These are phyloP conservation scores for Coemansia sp. DNA, from an alignment of 192 early-diverging fungal genomes.

Conservation along the genomic window DNA sequence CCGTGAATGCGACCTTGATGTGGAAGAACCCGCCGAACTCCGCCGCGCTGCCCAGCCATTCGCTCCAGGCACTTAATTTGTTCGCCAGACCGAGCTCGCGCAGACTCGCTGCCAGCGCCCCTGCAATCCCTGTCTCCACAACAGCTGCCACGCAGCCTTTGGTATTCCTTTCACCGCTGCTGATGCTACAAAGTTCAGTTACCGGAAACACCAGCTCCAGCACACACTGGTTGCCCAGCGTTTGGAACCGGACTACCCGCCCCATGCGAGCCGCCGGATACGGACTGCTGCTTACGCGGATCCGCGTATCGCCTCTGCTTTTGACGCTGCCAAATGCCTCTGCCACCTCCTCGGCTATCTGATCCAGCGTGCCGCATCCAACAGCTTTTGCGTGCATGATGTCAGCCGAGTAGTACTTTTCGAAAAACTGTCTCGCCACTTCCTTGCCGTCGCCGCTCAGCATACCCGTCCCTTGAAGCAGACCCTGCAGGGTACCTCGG, in stretches of 20 bases:
- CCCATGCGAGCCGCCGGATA: slow-evolving; percentile 68
- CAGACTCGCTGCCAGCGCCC: slow-evolving; percentile 77
- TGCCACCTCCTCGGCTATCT: slow-evolving; percentile 72
- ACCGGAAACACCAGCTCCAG: slow-evolving; percentile 79
- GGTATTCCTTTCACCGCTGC: slow-evolving; percentile 58
- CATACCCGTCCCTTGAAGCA: too few species aligned
- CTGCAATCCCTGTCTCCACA: slow-evolving; percentile 76
- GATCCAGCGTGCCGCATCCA: slow-evolving; percentile 76
- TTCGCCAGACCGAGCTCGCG: slow-evolving; percentile 86
- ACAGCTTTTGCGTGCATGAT: slow-evolving; percentile 83
- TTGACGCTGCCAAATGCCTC: slow-evolving; percentile 66
- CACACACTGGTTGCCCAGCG: slow-evolving; percentile 68
- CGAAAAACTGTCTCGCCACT: slow-evolving; percentile 75
- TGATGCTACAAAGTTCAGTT: slow-evolving; percentile 59
- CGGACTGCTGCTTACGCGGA: slow-evolving; percentile 63
- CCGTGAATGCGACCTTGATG: slow-evolving; percentile 17
- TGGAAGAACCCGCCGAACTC: slow-evolving; percentile 5
- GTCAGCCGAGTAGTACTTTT: slow-evolving; percentile 84
- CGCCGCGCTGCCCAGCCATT: not conserved
- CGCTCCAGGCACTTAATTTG: not conserved
- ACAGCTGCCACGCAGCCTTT: slow-evolving; percentile 70
- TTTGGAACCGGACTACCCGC: slow-evolving; percentile 65
- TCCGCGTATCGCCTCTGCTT: slow-evolving; percentile 63
- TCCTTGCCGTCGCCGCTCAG: slow-evolving; percentile 16
- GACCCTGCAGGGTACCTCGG: slow-evolving; percentile 65